Percentiles rank a stretch among this genome's conserved stretches.
Evolutionary conservation across 805 yeast species (phyloP).

Genomic region (Hanseniaspora meyeri): DNA sequence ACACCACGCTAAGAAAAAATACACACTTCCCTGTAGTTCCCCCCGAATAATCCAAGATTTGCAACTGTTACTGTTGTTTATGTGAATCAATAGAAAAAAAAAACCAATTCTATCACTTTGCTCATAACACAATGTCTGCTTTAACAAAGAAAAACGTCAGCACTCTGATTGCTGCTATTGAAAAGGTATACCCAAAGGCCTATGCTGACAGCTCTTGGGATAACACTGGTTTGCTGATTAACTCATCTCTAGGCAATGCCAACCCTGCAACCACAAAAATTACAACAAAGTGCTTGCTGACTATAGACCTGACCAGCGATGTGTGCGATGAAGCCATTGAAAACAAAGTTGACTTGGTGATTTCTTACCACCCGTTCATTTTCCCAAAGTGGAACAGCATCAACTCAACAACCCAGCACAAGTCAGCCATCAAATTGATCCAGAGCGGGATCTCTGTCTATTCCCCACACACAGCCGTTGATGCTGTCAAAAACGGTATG

Average conservation of each 20-base stretch:
- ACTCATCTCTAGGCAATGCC: conserved; percentile 30
- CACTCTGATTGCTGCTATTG: conserved; percentile 31
- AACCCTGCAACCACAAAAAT: conserved; percentile 14
- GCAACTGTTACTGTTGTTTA: too few species aligned
- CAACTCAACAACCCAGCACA: conserved; percentile 63
- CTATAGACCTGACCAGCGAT: conserved; percentile 71
- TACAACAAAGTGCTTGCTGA: conserved; percentile 37
- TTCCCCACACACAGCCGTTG: conserved; percentile 92
- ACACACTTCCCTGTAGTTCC: too few species aligned
- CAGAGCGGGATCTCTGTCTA: conserved; percentile 77
- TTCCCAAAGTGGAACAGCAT: conserved; percentile 76
- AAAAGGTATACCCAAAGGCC: conserved; percentile 64
- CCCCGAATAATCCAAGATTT: too few species aligned
- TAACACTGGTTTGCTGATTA: conserved; percentile 82
- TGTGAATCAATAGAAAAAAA: too few species aligned
- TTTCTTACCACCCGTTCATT: conserved; percentile 92
- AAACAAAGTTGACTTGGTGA: conserved; percentile 40
- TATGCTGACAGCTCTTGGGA: conserved; percentile 90
- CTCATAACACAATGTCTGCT: background rate
- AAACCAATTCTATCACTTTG: too few species aligned
- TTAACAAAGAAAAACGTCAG: background rate
- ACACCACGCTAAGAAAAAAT: too few species aligned
- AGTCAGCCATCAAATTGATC: conserved; percentile 57
- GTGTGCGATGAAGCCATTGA: conserved; percentile 79
- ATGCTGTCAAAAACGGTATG: conserved; percentile 85